Evolutionary conservation across 208 protist species (phyloP).

Genomic region (Trypanosoma platydactyli): DNA sequence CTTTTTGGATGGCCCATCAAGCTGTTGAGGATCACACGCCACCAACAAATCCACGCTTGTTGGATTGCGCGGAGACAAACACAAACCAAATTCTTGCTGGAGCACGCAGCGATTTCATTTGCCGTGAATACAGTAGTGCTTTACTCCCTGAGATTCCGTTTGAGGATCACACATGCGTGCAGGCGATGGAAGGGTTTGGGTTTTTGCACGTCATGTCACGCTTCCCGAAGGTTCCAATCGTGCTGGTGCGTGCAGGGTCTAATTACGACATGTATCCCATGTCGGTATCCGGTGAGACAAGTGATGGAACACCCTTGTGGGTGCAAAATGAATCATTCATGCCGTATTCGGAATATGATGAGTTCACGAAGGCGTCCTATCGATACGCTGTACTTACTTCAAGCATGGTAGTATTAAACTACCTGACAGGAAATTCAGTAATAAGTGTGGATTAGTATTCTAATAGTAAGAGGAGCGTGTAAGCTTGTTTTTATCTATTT

Average conservation of each 20-base stretch:
- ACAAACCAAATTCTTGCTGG: slow-evolving; percentile 55
- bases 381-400: slow-evolving; percentile 63
- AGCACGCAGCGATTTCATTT: slow-evolving; percentile 40
- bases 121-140: slow-evolving; percentile 47
- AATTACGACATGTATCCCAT: slow-evolving; percentile 66
- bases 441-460: slow-evolving; percentile 2
- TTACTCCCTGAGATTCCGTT: slow-evolving; percentile 29
- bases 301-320: slow-evolving; percentile 26
- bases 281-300: background rate
- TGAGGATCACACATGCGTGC: slow-evolving; percentile 48
- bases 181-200: slow-evolving; percentile 56
- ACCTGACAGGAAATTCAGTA: slow-evolving; percentile 30
- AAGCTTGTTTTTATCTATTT: background rate
- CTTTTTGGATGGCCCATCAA: slow-evolving; percentile 51
- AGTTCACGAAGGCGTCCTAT: slow-evolving; percentile 37
- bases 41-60: slow-evolving; percentile 35
- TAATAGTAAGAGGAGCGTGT: background rate
- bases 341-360: slow-evolving; percentile 35
- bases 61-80: slow-evolving; percentile 52
- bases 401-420: slow-evolving; percentile 58
- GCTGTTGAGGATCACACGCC: slow-evolving; percentile 35
- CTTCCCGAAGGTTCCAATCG: slow-evolving; percentile 47
- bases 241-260: slow-evolving; percentile 48
- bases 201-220: slow-evolving; percentile 48
- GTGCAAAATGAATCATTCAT: slow-evolving; percentile 53